Percentiles rank a stretch among this genome's conserved stretches.
These are phyloP conservation scores for Tagetes erecta DNA, from an alignment of 129 eudicot genomes.

Conservation along the genomic window DNA sequence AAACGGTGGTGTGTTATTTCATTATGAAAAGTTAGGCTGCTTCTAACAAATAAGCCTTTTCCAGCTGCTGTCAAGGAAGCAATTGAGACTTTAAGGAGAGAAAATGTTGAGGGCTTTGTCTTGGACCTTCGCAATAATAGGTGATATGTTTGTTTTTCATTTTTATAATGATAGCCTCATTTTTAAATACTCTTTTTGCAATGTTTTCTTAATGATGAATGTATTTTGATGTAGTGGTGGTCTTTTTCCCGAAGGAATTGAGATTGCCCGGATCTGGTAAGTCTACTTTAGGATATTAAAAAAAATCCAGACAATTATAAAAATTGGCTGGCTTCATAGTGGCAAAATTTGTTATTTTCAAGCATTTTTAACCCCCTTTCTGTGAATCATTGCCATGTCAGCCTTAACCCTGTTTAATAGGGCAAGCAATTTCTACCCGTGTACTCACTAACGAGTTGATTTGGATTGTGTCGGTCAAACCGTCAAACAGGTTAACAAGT, in stretches of 20 bases:
- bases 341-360: neutral
- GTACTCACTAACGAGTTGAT: neutral
- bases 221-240: conserved; percentile 77
- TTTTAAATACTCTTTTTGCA: neutral
- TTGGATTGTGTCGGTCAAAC: conserved; percentile 4
- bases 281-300: conserved; percentile 13
- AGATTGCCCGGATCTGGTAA: conserved; percentile 93
- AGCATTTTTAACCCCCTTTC: neutral
- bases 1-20: neutral
- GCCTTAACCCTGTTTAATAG: neutral
- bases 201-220: conserved; percentile 19
- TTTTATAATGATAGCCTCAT: neutral
- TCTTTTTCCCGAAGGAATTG: conserved; percentile 97
- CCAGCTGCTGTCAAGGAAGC: conserved; percentile 93
- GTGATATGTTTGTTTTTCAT: conserved; percentile 39
- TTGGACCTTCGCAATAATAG: conserved; percentile 98
- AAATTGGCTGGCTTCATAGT: conserved; percentile 2
- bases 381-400: neutral
- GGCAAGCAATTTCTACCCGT: neutral
- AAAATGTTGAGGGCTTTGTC: conserved; percentile 74
- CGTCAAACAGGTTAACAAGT: neutral
- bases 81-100: conserved; percentile 69
- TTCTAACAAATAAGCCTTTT: conserved; percentile 27
- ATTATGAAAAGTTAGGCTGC: conserved; percentile 1
- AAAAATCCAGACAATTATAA: neutral